A percentile compares a stretch with the other conserved stretches of the same genome.
Evolutionary conservation across 371 early-diverging fungal genomes (phyloP).

Genomic region (Rhizopus sp.): DNA sequence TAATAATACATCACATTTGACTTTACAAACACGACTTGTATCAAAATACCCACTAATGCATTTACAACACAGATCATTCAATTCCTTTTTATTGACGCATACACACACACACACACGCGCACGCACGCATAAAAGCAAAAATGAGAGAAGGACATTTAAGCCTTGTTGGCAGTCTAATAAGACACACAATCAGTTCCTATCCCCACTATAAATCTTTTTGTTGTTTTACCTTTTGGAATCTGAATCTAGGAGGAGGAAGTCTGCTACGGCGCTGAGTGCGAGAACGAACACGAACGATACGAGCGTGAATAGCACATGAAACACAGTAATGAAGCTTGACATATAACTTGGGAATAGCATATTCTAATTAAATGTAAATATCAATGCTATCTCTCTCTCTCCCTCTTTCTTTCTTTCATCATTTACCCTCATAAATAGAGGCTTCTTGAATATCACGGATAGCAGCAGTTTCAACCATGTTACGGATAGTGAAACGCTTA

Average conservation of each 20-base stretch:
- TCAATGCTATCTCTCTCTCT: too few species aligned
- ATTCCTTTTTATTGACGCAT: too few species aligned
- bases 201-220: neutral
- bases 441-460: slow-evolving; percentile 96
- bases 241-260: slow-evolving; percentile 89
- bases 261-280: slow-evolving; percentile 90
- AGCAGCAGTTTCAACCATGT: slow-evolving; percentile 98
- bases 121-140: neutral
- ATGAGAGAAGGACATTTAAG: slow-evolving; percentile 20
- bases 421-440: slow-evolving; percentile 87
- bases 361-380: slow-evolving; percentile 50
- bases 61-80: too few species aligned
- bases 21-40: too few species aligned
- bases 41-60: too few species aligned
- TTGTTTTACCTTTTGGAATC: slow-evolving; percentile 66
- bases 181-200: neutral
- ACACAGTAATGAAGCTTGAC: slow-evolving; percentile 98
- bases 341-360: slow-evolving; percentile 98
- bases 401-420: neutral
- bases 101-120: too few species aligned
- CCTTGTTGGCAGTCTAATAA: slow-evolving; percentile 29
- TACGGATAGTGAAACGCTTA: slow-evolving; percentile 97
- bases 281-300: slow-evolving; percentile 97
- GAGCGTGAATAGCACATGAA: slow-evolving; percentile 98
- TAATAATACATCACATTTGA: too few species aligned